Percentiles rank a stretch among this genome's conserved stretches.
Evolutionary conservation across 2,329 filamentous ascomycete genomes (phyloP).

Genomic region (Furcasterigmium furcatum): DNA sequence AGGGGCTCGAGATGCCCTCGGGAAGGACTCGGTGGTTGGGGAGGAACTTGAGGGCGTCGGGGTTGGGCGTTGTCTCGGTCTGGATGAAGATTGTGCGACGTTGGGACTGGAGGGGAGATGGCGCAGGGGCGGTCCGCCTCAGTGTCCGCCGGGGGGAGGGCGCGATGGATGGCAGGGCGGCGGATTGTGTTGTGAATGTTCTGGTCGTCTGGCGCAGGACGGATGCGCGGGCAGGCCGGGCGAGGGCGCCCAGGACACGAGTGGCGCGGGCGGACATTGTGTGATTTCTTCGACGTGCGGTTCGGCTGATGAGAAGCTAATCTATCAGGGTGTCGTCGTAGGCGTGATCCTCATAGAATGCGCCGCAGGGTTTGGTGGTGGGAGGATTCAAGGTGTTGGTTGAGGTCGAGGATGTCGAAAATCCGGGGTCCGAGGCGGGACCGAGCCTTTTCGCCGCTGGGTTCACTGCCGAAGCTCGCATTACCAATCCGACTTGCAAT

Average conservation of each 20-base stretch:
- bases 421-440: neutral
- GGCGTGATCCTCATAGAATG: neutral
- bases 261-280: neutral
- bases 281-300: neutral
- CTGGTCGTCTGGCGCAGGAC: conserved; percentile 4
- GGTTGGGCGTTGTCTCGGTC: conserved; percentile 90
- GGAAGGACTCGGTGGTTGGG: conserved; percentile 87
- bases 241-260: conserved; percentile 3
- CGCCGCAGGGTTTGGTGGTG: neutral
- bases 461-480: conserved; percentile 2
- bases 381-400: neutral
- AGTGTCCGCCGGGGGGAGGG: neutral
- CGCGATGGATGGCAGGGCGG: neutral
- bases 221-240: conserved; percentile 9
- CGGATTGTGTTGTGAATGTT: neutral
- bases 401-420: neutral
- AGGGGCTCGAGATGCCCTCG: conserved; percentile 66
- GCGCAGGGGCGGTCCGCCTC: conserved; percentile 13
- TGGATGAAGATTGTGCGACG: conserved; percentile 91
- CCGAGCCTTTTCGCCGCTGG: conserved; percentile 4
- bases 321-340: neutral
- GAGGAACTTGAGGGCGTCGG: conserved; percentile 94
- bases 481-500: conserved; percentile 1
- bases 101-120: neutral
- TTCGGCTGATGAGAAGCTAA: neutral